Percentiles rank a stretch among this genome's conserved stretches.
These are phyloP conservation scores for Acanthamoeba triangularis DNA, from an alignment of 208 protist species.

Conservation along the genomic window DNA sequence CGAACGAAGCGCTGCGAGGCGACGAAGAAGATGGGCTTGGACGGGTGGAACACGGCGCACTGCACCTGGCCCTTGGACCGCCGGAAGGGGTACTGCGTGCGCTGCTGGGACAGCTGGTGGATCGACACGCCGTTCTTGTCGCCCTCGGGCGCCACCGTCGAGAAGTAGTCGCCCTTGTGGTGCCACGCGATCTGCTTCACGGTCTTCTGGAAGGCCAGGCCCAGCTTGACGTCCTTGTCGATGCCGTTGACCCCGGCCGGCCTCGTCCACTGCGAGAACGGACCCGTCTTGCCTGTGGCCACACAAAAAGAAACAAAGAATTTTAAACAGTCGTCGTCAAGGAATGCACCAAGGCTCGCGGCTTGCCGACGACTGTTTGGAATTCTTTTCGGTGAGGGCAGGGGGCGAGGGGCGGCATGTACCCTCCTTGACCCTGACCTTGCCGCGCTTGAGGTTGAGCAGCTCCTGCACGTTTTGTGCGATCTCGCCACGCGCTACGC, in stretches of 20 bases:
- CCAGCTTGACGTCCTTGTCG: conserved; percentile 26
- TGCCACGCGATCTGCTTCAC: conserved; percentile 92
- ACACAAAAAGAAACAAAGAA: not conserved
- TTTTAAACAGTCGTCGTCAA: too few relatives aligned
- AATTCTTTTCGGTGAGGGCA: too few relatives aligned
- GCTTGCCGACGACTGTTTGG: too few relatives aligned
- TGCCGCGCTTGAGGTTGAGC: conserved; percentile 7
- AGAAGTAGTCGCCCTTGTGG: conserved; percentile 93
- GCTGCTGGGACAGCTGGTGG: conserved; percentile 91
- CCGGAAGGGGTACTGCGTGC: conserved; percentile 90
- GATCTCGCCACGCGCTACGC: conserved; percentile 92
- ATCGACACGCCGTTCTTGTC: conserved; percentile 90
- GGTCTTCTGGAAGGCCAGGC: conserved; percentile 1
- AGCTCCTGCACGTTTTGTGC: not conserved
- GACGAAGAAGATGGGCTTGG: conserved; percentile 99
- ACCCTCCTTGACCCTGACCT: conserved; percentile 8
- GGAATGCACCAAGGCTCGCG: not conserved
- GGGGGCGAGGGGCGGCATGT: not conserved
- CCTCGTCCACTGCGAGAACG: conserved; percentile 13
- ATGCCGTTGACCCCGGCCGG: not conserved
- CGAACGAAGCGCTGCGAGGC: conserved; percentile 95
- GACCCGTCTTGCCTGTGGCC: not conserved
- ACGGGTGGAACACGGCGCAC: conserved; percentile 97
- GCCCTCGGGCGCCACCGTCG: conserved; percentile 87
- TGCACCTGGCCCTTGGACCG: conserved; percentile 86